These are phyloP conservation scores for Scheffersomyces lignosus DNA, from an alignment of 805 yeast genomes.

Conservation along the genomic window DNA sequence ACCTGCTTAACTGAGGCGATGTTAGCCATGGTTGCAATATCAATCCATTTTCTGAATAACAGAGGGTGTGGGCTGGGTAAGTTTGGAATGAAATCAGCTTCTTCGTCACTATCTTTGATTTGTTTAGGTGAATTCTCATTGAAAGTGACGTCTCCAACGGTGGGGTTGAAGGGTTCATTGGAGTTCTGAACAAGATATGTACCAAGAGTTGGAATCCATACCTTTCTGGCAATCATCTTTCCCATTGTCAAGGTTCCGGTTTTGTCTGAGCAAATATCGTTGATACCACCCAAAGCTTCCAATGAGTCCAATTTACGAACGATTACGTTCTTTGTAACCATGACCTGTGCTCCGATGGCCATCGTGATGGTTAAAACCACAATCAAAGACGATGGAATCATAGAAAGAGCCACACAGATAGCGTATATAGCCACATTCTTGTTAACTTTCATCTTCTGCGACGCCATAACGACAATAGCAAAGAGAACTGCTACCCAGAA, in stretches of 20 bases:
- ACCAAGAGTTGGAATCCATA: conserved; percentile 37
- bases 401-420: conserved; percentile 40
- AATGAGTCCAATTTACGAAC: conserved; percentile 38
- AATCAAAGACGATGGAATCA: conserved; percentile 40
- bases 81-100: conserved; percentile 37
- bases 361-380: conserved; percentile 41
- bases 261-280: conserved; percentile 86
- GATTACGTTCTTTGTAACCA: conserved; percentile 36
- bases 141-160: conserved; percentile 42
- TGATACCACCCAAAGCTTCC: conserved; percentile 40
- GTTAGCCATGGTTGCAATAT: conserved; percentile 40
- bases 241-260: conserved; percentile 51
- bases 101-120: conserved; percentile 33
- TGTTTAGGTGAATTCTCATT: conserved; percentile 25
- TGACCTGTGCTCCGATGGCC: conserved; percentile 42
- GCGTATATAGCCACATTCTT: conserved; percentile 40
- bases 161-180: conserved; percentile 35
- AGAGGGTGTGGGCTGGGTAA: conserved; percentile 20
- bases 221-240: conserved; percentile 36
- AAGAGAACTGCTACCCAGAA: conserved; percentile 46
- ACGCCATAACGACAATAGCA: conserved; percentile 40
- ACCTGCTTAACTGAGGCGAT: conserved; percentile 39
- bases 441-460: conserved; percentile 33
- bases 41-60: conserved; percentile 23
- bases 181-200: conserved; percentile 33